phyloP scores from a whole-genome alignment of 2,329 filamentous ascomycete species.

The Penicillium olsonii region DNA sequence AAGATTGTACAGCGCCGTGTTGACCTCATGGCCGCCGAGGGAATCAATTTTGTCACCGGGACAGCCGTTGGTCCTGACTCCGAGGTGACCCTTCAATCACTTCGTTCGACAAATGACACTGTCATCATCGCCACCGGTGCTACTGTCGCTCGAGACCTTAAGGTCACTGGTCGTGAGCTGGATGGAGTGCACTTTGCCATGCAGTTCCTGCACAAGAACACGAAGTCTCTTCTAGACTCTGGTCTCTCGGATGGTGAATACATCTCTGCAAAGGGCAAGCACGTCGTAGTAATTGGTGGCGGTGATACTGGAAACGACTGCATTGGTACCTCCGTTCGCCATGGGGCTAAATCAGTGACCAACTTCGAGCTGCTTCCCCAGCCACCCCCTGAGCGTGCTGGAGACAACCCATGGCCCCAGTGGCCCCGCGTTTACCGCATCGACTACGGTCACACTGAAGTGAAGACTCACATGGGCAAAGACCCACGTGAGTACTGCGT shows the following conservation, averaged over 20 bases:
- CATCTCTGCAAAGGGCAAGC: constrained; percentile 92
- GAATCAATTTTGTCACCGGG: constrained; percentile 77
- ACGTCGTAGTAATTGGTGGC: constrained; percentile 95
- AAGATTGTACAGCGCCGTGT: constrained; percentile 93
- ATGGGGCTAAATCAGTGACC: constrained; percentile 91
- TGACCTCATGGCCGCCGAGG: constrained; percentile 90
- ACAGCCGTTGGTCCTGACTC: constrained; percentile 76
- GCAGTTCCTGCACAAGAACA: constrained; percentile 97
- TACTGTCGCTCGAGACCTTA: constrained; percentile 88
- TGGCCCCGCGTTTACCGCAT: constrained; percentile 98
- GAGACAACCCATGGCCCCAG: constrained; percentile 97
- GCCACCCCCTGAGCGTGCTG: constrained; percentile 83
- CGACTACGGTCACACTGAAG: constrained; percentile 96
- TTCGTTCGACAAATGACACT: constrained; percentile 74
- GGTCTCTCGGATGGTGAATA: constrained; percentile 80
- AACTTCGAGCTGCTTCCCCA: constrained; percentile 97
- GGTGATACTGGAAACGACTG: constrained; percentile 98
- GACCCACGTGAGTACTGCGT: constrained; percentile 97
- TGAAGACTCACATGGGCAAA: constrained; percentile 93
- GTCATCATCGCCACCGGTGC: constrained; percentile 91
- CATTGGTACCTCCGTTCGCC: constrained; percentile 93
- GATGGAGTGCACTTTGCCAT: constrained; percentile 94
- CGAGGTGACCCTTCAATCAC: constrained; percentile 66
- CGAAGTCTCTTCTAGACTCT: constrained; percentile 93
- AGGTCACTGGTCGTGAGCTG: constrained; percentile 83